These are phyloP conservation scores for Perkinsus olseni DNA, from an alignment of 169 alveolate species.

Conservation along the genomic window DNA sequence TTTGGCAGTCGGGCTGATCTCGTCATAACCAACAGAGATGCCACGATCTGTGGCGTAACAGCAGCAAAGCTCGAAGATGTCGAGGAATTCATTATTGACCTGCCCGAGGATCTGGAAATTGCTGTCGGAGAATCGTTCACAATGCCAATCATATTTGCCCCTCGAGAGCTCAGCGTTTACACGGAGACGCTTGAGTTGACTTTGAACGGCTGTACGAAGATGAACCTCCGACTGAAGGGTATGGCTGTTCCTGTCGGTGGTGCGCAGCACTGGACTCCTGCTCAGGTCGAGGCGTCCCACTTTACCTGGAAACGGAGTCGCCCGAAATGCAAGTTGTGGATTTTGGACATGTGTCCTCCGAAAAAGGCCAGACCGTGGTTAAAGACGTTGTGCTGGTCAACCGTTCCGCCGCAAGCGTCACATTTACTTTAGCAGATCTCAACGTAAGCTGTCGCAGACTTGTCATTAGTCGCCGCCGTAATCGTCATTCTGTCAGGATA, in stretches of 20 bases:
- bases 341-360: conserved; percentile 64
- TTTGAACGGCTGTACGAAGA: conserved; percentile 51
- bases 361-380: conserved; percentile 43
- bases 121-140: conserved; percentile 60
- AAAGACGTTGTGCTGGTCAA: conserved; percentile 56
- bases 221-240: conserved; percentile 60
- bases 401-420: conserved; percentile 44
- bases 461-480: neutral
- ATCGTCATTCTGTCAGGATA: conserved; percentile 16
- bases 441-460: neutral
- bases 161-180: conserved; percentile 69
- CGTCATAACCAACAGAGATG: conserved; percentile 70
- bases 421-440: conserved; percentile 31
- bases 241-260: neutral
- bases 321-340: conserved; percentile 64
- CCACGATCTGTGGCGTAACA: conserved; percentile 54
- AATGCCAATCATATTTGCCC: conserved; percentile 76
- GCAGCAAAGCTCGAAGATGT: conserved; percentile 57
- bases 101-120: conserved; percentile 41
- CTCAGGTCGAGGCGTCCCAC: conserved; percentile 76
- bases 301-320: conserved; percentile 64
- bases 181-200: conserved; percentile 70
- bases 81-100: neutral
- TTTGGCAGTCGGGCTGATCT: conserved; percentile 55
- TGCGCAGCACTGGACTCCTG: neutral